Base-by-base conservation (phyloP, 2,329 filamentous ascomycete species). In the Trichoderma guizhouense region DNA sequence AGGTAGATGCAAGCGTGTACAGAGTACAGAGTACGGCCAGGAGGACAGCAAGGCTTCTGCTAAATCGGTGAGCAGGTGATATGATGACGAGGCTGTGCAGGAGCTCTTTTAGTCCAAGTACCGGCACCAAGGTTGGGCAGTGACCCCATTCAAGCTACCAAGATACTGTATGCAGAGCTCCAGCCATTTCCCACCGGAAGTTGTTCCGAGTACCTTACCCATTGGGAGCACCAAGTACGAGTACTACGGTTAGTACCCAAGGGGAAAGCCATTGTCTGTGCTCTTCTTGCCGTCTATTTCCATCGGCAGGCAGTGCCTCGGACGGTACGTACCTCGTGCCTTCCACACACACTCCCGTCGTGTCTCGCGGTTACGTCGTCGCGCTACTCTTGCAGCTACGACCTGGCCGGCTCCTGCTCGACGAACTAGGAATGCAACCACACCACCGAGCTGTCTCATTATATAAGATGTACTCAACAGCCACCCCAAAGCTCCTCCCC, bases 31-130 rank as follows among this genome's bases (percentile, higher is more conserved):
- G 30, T 30, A 66, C 30, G 30, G 14, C 21, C 3, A 66, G n/a
- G n/a, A 55, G 8, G 43, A 36, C 47, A 55, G 14, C 21, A 51
- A 53, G 21, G 21, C 18, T 36, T 62, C 60, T 62, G 32, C 32
- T 36, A 36, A 18, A 39, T n/a, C 64, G 64, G 32, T 30, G 64
- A 67, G 64, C 64, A 67, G 64, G 64, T 67, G 64, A 67, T 67
- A 32, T 34, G 30, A 66, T 57, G 64, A 39, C 9, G 64, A 67
- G 64, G 64, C 64, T 67, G 64, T 67, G 64, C 24, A 39, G 43
- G 4, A 53, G 43, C 43, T 66, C 63, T 62, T 36, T 62, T 62
- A 39, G 63, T 24, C 62, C 43, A 53, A 18, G 30, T 55, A 53
- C 47, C 18, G 30, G 11, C n/a, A 14, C 47, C 21, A 53, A 47